Conservation (phyloP, 441 rosid genomes). For the Erodium texanum region DNA sequence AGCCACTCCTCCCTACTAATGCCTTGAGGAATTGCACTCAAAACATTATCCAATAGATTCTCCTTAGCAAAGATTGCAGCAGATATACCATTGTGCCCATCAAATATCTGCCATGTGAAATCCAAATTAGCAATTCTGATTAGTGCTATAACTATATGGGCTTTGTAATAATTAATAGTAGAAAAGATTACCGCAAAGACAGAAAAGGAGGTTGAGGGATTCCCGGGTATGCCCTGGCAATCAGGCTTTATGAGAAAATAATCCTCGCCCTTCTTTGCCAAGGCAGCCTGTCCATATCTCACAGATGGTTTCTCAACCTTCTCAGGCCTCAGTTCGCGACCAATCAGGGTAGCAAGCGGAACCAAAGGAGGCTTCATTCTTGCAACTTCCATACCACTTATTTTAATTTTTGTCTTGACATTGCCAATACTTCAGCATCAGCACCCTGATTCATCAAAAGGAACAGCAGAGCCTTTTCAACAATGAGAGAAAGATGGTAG, state of each 20-base stretch:
- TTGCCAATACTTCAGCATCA: constrained; percentile 5
- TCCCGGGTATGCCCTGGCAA: constrained; percentile 53
- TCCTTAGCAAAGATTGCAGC: constrained; percentile 78
- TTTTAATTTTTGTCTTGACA: background rate
- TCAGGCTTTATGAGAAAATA: constrained; percentile 56
- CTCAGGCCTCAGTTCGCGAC: constrained; percentile 54
- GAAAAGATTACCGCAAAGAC: constrained; percentile 62
- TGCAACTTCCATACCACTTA: background rate
- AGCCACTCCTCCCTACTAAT: constrained; percentile 79
- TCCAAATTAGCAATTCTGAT: constrained; percentile 15
- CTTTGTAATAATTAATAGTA: too few species aligned
- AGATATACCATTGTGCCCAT: constrained; percentile 86
- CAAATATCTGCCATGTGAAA: constrained; percentile 46
- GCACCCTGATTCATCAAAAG: background rate
- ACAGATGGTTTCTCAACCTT: constrained; percentile 72
- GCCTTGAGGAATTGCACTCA: constrained; percentile 63
- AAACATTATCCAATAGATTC: constrained; percentile 52
- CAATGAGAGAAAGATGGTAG: background rate
- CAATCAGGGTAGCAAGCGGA: constrained; percentile 70
- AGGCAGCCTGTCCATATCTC: constrained; percentile 57
- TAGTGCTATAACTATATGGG: too few species aligned
- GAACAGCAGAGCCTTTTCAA: background rate
- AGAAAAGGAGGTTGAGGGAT: constrained; percentile 54
- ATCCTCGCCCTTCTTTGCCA: constrained; percentile 82
- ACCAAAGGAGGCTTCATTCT: constrained; percentile 31